These are phyloP conservation scores for Sechiopsis laciniata DNA, from an alignment of 306 rosid genomes.

Conservation along the genomic window DNA sequence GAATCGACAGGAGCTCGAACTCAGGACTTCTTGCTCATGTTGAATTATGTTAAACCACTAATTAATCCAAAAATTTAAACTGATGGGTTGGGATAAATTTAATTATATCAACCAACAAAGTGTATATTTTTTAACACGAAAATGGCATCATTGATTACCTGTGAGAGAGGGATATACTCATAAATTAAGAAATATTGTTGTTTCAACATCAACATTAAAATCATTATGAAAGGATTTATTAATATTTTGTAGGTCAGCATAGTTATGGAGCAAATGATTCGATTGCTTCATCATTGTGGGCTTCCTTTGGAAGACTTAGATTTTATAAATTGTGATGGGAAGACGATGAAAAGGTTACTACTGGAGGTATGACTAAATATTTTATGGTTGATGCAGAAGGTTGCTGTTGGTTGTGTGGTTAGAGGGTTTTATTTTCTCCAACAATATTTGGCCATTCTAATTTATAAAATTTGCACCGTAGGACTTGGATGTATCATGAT, in stretches of 20 bases:
- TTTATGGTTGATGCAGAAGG: not conserved
- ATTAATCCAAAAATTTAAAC: too few relatives aligned
- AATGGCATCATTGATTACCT: not conserved
- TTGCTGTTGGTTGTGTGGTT: not conserved
- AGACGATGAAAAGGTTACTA: conserved; percentile 75
- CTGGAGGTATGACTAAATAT: conserved; percentile 44
- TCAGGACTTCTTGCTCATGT: too few relatives aligned
- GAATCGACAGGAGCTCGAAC: too few relatives aligned
- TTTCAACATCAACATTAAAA: not conserved
- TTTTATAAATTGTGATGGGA: conserved; percentile 85
- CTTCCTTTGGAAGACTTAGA: conserved; percentile 78
- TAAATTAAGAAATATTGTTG: not conserved
- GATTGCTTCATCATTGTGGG: conserved; percentile 83
- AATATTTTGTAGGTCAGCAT: conserved; percentile 67
- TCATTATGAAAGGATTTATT: not conserved
- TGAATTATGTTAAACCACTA: too few relatives aligned
- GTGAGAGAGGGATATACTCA: not conserved
- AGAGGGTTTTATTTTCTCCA: not conserved
- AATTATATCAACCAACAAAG: too few relatives aligned
- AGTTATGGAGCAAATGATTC: conserved; percentile 98
- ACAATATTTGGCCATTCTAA: not conserved
- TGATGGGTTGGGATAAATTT: too few relatives aligned
- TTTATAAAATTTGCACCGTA: not conserved
- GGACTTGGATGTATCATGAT: not conserved
- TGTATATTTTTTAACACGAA: not conserved